Conservation (phyloP, 352 stramenopile genomes). For the Pythium apleroticum region DNA sequence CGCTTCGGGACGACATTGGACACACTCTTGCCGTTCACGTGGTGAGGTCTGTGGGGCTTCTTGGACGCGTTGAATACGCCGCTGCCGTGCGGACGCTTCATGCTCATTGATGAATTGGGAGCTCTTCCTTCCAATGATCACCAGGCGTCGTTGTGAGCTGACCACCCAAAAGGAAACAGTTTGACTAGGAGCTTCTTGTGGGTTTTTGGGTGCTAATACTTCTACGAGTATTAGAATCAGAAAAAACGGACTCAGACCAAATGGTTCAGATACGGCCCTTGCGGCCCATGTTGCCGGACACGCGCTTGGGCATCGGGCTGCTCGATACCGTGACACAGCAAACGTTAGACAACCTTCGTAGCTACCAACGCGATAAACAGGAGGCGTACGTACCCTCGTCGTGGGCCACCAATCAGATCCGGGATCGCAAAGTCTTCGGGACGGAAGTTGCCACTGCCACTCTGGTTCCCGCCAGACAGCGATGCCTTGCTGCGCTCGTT, state of each 20-base stretch:
- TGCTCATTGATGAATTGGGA: slow-evolving; percentile 1
- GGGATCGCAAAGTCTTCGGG: slow-evolving; percentile 44
- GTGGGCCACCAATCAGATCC: slow-evolving; percentile 35
- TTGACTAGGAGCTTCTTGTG: neutral
- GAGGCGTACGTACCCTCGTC: slow-evolving; percentile 44
- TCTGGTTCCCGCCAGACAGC: slow-evolving; percentile 15
- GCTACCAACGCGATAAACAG: neutral
- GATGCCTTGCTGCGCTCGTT: slow-evolving; percentile 47
- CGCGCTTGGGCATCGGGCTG: slow-evolving; percentile 20
- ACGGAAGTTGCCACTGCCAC: slow-evolving; percentile 30
- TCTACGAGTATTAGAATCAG: slow-evolving; percentile 16
- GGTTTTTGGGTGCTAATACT: slow-evolving; percentile 28
- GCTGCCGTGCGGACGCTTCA: slow-evolving; percentile 20
- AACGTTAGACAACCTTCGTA: neutral
- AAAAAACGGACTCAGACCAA: neutral
- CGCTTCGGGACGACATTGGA: slow-evolving; percentile 6
- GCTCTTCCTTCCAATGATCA: slow-evolving; percentile 7
- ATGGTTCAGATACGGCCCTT: slow-evolving; percentile 59
- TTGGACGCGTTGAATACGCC: slow-evolving; percentile 13
- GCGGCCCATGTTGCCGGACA: slow-evolving; percentile 42
- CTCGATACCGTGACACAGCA: neutral
- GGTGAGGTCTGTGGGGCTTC: slow-evolving; percentile 11
- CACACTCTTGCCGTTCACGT: neutral
- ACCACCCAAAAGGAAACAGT: slow-evolving; percentile 11
- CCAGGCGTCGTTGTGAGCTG: neutral